Conservation (phyloP, 2,329 filamentous ascomycete genomes). For the Fusarium multiceps region DNA sequence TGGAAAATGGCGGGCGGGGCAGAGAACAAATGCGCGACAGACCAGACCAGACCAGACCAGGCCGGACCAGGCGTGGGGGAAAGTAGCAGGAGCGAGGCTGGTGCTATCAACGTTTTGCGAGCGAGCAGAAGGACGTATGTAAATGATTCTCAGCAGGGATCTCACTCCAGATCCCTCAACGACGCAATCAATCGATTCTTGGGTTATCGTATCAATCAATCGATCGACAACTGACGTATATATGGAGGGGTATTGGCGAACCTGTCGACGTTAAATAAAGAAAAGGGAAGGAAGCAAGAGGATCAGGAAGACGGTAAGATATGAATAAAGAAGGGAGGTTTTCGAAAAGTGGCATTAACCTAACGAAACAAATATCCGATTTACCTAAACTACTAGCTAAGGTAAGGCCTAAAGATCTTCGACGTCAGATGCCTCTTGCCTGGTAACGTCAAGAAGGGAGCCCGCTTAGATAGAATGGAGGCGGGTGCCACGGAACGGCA, state of each 20-base stretch:
- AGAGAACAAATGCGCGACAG: constrained; percentile 9
- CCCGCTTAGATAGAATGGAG: constrained; percentile 1
- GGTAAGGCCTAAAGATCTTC: constrained; percentile 7
- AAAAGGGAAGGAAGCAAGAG: not conserved
- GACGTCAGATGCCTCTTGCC: constrained; percentile 31
- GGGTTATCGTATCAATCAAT: constrained; percentile 1
- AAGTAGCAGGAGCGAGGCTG: constrained; percentile 8
- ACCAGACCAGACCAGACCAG: not conserved
- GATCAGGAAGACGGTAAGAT: not conserved
- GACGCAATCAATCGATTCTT: not conserved
- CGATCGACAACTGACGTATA: not conserved
- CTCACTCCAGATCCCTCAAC: constrained; percentile 16
- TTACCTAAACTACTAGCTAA: not conserved
- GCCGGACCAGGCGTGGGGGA: constrained; percentile 6
- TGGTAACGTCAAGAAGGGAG: not conserved
- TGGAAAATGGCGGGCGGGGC: constrained; percentile 15
- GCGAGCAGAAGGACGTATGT: not conserved
- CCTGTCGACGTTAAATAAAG: not conserved
- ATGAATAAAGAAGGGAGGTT: not conserved
- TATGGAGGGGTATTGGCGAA: constrained; percentile 1
- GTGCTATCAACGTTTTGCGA: constrained; percentile 3
- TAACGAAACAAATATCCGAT: not conserved
- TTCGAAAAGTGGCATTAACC: not conserved
- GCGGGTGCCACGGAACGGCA: constrained; percentile 3
- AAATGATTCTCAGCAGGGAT: constrained; percentile 33